Conservation (phyloP, 805 yeast species). For the Yamadazyma akitaensis region DNA sequence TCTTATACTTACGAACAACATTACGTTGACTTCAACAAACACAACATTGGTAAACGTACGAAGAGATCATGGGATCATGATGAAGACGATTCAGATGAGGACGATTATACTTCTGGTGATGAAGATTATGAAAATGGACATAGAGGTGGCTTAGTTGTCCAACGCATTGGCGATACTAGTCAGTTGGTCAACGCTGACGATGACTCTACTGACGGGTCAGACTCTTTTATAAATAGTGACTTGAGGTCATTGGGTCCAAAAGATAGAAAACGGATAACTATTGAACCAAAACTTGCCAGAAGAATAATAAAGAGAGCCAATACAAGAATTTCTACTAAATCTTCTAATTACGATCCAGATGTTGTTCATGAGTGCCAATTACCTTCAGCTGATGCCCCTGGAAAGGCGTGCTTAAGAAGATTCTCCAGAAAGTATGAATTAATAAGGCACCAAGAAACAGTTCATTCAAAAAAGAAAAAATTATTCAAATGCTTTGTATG, state of each 20-base stretch:
- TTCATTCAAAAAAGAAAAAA: conserved; percentile 84
- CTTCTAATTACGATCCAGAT: conserved; percentile 46
- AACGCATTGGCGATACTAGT: conserved; percentile 6
- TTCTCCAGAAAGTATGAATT: conserved; percentile 76
- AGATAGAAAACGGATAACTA: conserved; percentile 7
- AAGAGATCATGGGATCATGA: background rate
- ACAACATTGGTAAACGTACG: conserved; percentile 10
- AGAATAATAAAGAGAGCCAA: conserved; percentile 11
- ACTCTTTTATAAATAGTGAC: conserved; percentile 10
- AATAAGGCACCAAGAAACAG: conserved; percentile 93
- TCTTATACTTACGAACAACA: conserved; percentile 14
- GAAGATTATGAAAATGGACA: background rate
- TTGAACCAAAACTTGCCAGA: conserved; percentile 12
- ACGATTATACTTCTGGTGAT: background rate
- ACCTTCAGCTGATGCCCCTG: conserved; percentile 42
- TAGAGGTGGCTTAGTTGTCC: conserved; percentile 5
- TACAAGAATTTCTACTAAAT: conserved; percentile 20
- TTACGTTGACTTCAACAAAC: conserved; percentile 8
- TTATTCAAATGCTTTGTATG: conserved; percentile 85
- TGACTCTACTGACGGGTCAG: background rate
- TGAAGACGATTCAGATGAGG: conserved; percentile 3
- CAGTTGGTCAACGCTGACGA: conserved; percentile 3
- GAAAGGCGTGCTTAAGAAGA: conserved; percentile 38
- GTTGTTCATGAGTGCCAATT: conserved; percentile 46
- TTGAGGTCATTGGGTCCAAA: conserved; percentile 7